A percentile compares a stretch with the other conserved stretches of the same genome.
Evolutionary conservation across 768 basidiomycete species (phyloP).

Genomic region (Suillus weaverae): DNA sequence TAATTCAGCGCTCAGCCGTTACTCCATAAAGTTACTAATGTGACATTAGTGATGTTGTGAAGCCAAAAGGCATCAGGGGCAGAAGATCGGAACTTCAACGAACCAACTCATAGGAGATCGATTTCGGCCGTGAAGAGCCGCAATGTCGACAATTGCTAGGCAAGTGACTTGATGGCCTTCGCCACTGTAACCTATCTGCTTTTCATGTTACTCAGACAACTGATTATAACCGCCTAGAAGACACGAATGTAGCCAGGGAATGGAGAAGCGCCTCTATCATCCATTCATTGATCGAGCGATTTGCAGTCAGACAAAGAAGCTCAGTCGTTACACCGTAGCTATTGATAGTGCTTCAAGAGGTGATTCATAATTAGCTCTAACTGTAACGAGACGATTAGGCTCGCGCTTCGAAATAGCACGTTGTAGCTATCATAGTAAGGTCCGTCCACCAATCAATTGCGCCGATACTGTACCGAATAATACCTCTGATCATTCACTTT

Average conservation of each 20-base stretch:
- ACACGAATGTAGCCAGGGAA: background rate
- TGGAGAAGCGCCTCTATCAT: conserved; percentile 3
- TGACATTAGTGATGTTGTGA: background rate
- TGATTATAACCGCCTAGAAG: background rate
- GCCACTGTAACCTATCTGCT: background rate
- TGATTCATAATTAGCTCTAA: background rate
- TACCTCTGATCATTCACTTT: background rate
- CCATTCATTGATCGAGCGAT: background rate
- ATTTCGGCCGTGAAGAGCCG: background rate
- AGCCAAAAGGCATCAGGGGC: background rate
- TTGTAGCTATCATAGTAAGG: background rate
- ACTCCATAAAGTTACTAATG: background rate
- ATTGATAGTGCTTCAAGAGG: background rate
- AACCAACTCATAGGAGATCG: background rate
- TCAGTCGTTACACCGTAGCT: background rate
- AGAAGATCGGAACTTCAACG: background rate
- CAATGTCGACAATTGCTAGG: background rate
- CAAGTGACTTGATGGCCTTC: background rate
- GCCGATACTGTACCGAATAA: background rate
- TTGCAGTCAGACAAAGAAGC: background rate
- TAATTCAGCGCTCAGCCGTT: background rate
- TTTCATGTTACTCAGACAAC: background rate
- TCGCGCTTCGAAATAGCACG: background rate
- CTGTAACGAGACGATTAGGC: background rate
- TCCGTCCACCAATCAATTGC: background rate